A percentile compares a stretch with the other conserved stretches of the same genome.
Conservation (phyloP, 306 rosid species). For the Luffa aegyptiaca region DNA sequence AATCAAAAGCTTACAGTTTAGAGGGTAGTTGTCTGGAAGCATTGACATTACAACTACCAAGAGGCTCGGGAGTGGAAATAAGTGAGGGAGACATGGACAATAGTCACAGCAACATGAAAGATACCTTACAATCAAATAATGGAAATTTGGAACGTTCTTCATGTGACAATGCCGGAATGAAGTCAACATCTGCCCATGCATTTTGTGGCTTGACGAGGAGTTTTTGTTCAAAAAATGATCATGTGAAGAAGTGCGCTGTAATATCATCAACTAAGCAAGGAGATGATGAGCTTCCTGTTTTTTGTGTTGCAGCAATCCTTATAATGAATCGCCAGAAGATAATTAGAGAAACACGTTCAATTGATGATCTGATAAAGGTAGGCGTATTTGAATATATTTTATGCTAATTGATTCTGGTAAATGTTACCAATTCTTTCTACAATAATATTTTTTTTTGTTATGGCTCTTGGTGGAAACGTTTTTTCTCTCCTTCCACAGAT, state of each 20-base stretch:
- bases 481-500: not conserved
- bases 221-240: slow-evolving; percentile 55
- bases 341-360: slow-evolving; percentile 63
- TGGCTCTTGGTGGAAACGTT: not conserved
- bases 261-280: slow-evolving; percentile 52
- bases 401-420: not conserved
- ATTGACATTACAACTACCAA: slow-evolving; percentile 54
- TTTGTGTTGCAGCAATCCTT: slow-evolving; percentile 83
- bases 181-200: slow-evolving; percentile 36
- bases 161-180: slow-evolving; percentile 32
- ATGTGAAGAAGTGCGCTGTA: slow-evolving; percentile 27
- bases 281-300: slow-evolving; percentile 61
- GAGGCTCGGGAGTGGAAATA: slow-evolving; percentile 30
- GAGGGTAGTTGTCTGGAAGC: slow-evolving; percentile 60
- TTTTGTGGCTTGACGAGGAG: slow-evolving; percentile 76
- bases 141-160: slow-evolving; percentile 26
- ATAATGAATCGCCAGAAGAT: slow-evolving; percentile 72
- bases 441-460: not conserved
- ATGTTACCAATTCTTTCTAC: not conserved
- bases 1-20: slow-evolving; percentile 46
- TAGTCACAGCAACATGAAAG: slow-evolving; percentile 29
- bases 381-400: slow-evolving; percentile 22
- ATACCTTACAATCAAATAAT: slow-evolving; percentile 30
- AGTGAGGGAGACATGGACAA: slow-evolving; percentile 31
- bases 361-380: slow-evolving; percentile 91